Evolutionary conservation across 2,329 filamentous ascomycete species (phyloP), one percentile per base, ranked within the genome.

Genomic region (Sordariomycetes sp.): DNA sequence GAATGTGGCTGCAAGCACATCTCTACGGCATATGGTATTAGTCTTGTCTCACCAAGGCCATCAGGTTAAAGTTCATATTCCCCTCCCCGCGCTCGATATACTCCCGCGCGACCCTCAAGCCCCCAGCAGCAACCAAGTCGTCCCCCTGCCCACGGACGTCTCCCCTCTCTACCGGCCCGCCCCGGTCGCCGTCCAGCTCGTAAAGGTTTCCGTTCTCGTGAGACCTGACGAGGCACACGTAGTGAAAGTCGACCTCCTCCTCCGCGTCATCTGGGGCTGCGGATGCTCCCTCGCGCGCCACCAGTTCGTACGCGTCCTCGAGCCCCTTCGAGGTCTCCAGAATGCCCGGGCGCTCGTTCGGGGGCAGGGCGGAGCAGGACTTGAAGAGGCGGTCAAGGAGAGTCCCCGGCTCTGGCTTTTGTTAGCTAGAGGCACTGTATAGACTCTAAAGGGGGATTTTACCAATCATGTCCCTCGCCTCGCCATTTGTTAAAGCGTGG

Each of bases 141-240:
- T 87, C 83, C 3, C 76, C 79, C 3, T 34, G 11, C 1, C 76
- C 76, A 1, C 60, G 70, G 59, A 88, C 68, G 16, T 62, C 58
- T 0, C 85, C 85, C 16, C 89, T 76, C 62, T 90, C 82, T 53
- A 93, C 71, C 0, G 89, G 89, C 0, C 89, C 89, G 64, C 86
- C 87, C 54, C 87, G 77, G 24, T 79, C 71, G 1, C 90, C 90
- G 71, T 95, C 90, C 65, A 95, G 71, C 73, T 95, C 90, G 84
- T 88, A 95, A 50, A 95, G 67, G 58, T 76, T 76, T 7, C 80
- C 78, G 58, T 86, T 81, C 64, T 80, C 77, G 3, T 74, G 75
- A 7, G 57, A 58, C 71, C 87, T 90, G 54, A 92, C 85, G 67
- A 92, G 94, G 50, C 87, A 88, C 46, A 95, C 86, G 65, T 91